Base-by-base conservation (phyloP, 2,329 filamentous ascomycete species). In the Exophiala aquamarina region DNA sequence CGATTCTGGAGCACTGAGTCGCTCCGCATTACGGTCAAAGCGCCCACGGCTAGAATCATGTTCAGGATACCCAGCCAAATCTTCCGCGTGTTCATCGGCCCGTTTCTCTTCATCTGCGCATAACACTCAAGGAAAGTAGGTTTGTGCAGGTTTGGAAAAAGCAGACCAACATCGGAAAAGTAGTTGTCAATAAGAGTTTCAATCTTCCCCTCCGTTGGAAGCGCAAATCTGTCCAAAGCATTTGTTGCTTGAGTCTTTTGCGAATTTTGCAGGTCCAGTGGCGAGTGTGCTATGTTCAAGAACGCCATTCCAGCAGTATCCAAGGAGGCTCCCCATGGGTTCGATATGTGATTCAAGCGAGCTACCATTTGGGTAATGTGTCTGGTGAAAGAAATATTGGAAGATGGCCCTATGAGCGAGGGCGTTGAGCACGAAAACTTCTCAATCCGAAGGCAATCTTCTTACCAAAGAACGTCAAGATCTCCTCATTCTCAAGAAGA, bases 41-140 rank as follows among this genome's bases (percentile, higher is more conserved):
- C 57, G 1, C 53, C 47, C 52, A 62, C 61, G 6, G 62, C 62
- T 2, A 64, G 36, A 1, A 63, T 39, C 44, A 64, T 61, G 15
- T 62, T 63, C 8, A 64, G 43, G 3, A 62, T 15, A 2, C 59
- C 62, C 11, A 64, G 57, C 62, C 62, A 64, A 1, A 55, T 62
- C n/a, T 54, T 52, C 2, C 62, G 49, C 2, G 59, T 52, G 7
- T 44, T 54, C 7, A 34, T 49, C 9, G 52, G 52, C 10, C 53
- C 57, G 3, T 60, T 47, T 7, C 28, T 34, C 4, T 42, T 26
- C 49, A 59, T 53, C 29, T 57, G 42, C 11, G 28, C 41, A 33
- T 61, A 63, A 3, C 56, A 58, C 6, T 61, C 53, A 2, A 59
- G 26, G 17, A 64, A 64, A 1, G 49, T 23, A 1, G 46, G 46